A percentile compares a stretch with the other conserved stretches of the same genome.
These are phyloP conservation scores for Salvia sclarea DNA, from an alignment of 305 asterid genomes.

Conservation along the genomic window DNA sequence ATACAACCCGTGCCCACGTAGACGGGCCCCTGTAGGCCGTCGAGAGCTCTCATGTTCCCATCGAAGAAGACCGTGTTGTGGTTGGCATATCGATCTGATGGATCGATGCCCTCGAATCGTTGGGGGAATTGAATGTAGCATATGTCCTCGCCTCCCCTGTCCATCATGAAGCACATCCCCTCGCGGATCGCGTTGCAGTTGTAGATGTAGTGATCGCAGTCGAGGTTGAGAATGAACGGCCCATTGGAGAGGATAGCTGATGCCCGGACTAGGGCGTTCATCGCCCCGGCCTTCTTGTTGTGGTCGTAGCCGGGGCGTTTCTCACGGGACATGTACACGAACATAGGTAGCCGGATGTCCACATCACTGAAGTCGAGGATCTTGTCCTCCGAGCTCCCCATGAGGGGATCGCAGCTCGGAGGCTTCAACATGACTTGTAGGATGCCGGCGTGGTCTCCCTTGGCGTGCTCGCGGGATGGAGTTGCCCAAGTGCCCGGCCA, in stretches of 20 bases:
- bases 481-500: constrained; percentile 96
- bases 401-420: constrained; percentile 80
- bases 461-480: constrained; percentile 74
- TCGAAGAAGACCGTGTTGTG: constrained; percentile 92
- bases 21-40: constrained; percentile 88
- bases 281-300: constrained; percentile 95
- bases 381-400: too few relatives aligned
- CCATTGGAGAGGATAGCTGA: constrained; percentile 96
- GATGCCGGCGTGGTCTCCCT: constrained; percentile 95
- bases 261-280: constrained; percentile 90
- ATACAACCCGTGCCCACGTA: constrained; percentile 95
- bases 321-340: constrained; percentile 87
- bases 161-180: constrained; percentile 99
- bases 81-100: constrained; percentile 87
- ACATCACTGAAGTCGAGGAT: constrained; percentile 71
- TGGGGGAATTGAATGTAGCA: constrained; percentile 93
- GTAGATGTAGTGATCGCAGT: constrained; percentile 92
- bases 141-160: constrained; percentile 84
- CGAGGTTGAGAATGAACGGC: constrained; percentile 84
- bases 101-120: constrained; percentile 87
- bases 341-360: constrained; percentile 79
- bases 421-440: constrained; percentile 96
- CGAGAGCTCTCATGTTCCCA: constrained; percentile 89
- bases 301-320: constrained; percentile 92
- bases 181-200: constrained; percentile 82